Base-by-base conservation (phyloP, 2,329 filamentous ascomycete species). In the Chrysosporium keratinophilum region DNA sequence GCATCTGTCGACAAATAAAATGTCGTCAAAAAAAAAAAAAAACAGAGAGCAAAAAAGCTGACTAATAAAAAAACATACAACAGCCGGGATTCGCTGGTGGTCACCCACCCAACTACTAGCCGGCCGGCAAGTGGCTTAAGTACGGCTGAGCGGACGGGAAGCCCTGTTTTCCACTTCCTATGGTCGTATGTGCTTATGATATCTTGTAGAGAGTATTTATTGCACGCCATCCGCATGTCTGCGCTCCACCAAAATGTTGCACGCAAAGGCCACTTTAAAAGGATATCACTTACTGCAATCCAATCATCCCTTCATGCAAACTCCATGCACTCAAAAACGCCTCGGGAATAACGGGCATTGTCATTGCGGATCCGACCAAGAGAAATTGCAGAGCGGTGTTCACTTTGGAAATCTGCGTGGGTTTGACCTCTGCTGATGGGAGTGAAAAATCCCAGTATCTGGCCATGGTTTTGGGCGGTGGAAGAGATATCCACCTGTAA, bases 371-470 rank as follows among this genome's bases (percentile, higher is more conserved):
- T 15, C 90, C 91, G 63, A 98, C 86, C 11, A 98, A 78, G 3
- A 84, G 82, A 17, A 98, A 75, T 68, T 98, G 93, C 61, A 97
- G 72, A 42, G 94, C 89, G 0, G 93, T 98, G 71, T 98, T 98
- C 70, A 89, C 84, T 74, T 76, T 74, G 2, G 70, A 74, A 37
- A 75, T 70, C 34, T 65, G 64, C 0, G 72, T 74, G 1, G 71
- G 70, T 57, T 69, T 71, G 7, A 74, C 71, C 57, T 74, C 71
- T 2, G 71, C 72, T 9, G 70, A 72, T 10, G 74, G 93, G 12
- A 98, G 78, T 2, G 87, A 91, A 66, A 98, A 97, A 71, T 98
- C 93, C 93, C 93, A 98, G 71, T 97, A 98, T 15, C 93, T 78
- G 15, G 79, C 73, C 70, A 96, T 87, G 0, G 93, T 97, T 72